A percentile compares a stretch with the other conserved stretches of the same genome.
Conservation (phyloP, 1,284 basidiomycete species). For the Exsudoporus floridanus region DNA sequence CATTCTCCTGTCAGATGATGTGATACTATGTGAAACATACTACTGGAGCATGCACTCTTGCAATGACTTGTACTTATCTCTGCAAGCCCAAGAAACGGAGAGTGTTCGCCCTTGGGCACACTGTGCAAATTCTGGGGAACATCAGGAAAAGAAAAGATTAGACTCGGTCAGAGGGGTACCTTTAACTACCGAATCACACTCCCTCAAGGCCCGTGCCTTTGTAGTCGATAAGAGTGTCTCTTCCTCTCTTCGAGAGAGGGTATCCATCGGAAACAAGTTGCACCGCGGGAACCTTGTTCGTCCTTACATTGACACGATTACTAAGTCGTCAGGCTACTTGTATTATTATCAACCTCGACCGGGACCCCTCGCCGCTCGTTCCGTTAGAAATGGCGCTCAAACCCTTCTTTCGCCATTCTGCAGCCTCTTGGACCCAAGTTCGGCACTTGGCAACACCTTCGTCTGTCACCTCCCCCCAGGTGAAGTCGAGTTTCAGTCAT, state of each 20-base stretch:
- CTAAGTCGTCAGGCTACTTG: constrained; percentile 3
- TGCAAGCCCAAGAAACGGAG: constrained; percentile 83
- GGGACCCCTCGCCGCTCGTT: not conserved
- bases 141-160: not conserved
- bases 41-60: constrained; percentile 82
- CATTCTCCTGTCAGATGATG: not conserved
- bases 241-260: constrained; percentile 86
- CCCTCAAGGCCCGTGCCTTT: constrained; percentile 76
- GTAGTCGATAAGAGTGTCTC: constrained; percentile 79
- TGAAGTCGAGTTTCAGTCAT: constrained; percentile 51
- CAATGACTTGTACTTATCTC: constrained; percentile 63
- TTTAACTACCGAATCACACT: constrained; percentile 77
- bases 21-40: constrained; percentile 45
- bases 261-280: constrained; percentile 56
- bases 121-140: constrained; percentile 70
- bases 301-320: constrained; percentile 6
- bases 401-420: constrained; percentile 8
- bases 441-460: constrained; percentile 61
- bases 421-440: constrained; percentile 19
- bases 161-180: constrained; percentile 41
- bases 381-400: constrained; percentile 22
- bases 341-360: not conserved
- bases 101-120: constrained; percentile 82
- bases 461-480: constrained; percentile 25
- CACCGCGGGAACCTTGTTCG: constrained; percentile 7